phyloP scores from a whole-genome alignment of 139 green algal genomes.

The Raphidocelis subcapitata region DNA sequence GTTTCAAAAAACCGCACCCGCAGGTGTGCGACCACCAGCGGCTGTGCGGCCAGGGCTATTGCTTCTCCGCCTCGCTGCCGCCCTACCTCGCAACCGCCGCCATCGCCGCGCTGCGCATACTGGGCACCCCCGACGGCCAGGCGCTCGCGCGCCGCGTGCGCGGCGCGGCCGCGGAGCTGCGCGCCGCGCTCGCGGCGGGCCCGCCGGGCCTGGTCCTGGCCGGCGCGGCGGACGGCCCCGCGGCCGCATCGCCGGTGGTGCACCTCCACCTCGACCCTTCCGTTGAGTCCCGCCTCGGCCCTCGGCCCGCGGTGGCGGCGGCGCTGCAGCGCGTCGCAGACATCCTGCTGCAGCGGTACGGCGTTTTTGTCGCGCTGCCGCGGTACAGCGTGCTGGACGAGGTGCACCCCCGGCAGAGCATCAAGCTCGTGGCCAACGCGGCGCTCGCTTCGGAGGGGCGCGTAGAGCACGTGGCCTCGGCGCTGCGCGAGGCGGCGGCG shows the following conservation, averaged over 20 bases:
- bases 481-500: constrained; percentile 38
- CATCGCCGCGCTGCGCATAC: constrained; percentile 11
- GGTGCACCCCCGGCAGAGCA: constrained; percentile 28
- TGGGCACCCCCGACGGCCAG: background rate
- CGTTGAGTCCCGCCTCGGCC: background rate
- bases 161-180: background rate
- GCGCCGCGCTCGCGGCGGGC: background rate
- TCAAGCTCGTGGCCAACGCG: constrained; percentile 56
- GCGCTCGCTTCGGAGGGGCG: constrained; percentile 39
- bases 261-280: no score
- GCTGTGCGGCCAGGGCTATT: constrained; percentile 88
- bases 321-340: background rate
- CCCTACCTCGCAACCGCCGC: constrained; percentile 86
- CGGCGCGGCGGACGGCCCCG: background rate
- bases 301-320: background rate
- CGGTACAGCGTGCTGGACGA: constrained; percentile 58
- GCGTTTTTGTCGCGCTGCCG: constrained; percentile 54
- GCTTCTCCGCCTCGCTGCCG: constrained; percentile 94
- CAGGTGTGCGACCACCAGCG: constrained; percentile 94
- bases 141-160: background rate
- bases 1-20: no score
- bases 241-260: background rate
- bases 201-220: background rate
- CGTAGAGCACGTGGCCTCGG: constrained; percentile 42
- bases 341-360: constrained; percentile 6